phyloP scores from a whole-genome alignment of 768 basidiomycete species.

The Postia placenta region DNA sequence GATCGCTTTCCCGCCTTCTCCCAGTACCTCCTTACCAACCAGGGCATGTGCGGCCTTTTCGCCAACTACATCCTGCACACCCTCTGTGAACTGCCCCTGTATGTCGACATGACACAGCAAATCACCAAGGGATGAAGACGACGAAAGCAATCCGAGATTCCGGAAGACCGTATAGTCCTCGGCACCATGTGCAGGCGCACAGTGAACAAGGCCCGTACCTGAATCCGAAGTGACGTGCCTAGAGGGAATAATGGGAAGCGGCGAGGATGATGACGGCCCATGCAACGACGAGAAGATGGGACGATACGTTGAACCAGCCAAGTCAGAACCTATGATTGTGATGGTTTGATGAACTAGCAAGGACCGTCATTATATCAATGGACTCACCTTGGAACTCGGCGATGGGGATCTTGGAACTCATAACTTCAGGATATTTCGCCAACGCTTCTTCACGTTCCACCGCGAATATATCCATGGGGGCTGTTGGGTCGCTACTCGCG shows the following conservation, averaged over 20 bases:
- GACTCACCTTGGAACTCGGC: constrained; percentile 35
- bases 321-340: constrained; percentile 34
- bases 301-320: constrained; percentile 55
- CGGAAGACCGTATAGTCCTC: constrained; percentile 86
- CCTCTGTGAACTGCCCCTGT: constrained; percentile 62
- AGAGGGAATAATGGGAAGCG: constrained; percentile 50
- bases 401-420: constrained; percentile 7
- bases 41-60: constrained; percentile 38
- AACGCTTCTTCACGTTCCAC: constrained; percentile 41
- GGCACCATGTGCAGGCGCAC: constrained; percentile 88
- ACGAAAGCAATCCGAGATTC: constrained; percentile 41
- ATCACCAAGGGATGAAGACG: constrained; percentile 26
- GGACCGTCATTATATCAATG: too few relatives aligned
- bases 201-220: constrained; percentile 95
- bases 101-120: constrained; percentile 80
- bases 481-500: constrained; percentile 13
- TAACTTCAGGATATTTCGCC: constrained; percentile 4
- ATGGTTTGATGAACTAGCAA: too few relatives aligned
- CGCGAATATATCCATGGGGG: constrained; percentile 39
- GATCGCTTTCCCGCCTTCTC: constrained; percentile 62
- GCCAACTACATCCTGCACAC: constrained; percentile 55
- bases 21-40: constrained; percentile 66
- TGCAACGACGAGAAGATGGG: constrained; percentile 47
- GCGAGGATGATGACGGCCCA: not conserved
- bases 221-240: constrained; percentile 77